phyloP scores from a whole-genome alignment of 495 filamentous ascomycete genomes.

The Aspergillus kassunensis region DNA sequence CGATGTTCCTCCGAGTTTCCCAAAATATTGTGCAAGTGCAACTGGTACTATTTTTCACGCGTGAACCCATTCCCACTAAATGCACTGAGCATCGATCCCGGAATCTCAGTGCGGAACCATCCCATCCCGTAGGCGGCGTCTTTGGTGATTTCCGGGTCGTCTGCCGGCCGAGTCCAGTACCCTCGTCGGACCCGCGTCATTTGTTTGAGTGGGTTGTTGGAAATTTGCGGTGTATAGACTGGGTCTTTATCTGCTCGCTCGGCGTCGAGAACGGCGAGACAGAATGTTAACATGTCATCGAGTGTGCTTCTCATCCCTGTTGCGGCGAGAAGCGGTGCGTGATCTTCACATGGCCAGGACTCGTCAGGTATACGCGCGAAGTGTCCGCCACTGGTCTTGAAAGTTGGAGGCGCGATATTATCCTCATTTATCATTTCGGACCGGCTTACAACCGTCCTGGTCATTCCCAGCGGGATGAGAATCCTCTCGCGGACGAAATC shows the following conservation, averaged over 20 bases:
- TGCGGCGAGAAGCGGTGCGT: constrained; percentile 12
- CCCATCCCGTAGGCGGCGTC: constrained; percentile 15
- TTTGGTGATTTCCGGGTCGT: constrained; percentile 14
- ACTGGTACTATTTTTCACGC: constrained; percentile 1
- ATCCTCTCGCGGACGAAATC: constrained; percentile 37
- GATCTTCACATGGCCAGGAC: constrained; percentile 14
- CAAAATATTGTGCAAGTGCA: constrained; percentile 12
- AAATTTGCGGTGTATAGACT: neutral
- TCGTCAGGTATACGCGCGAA: neutral
- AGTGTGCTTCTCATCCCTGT: constrained; percentile 17
- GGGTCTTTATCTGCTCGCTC: constrained; percentile 5
- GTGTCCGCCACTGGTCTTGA: constrained; percentile 4
- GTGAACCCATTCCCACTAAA: constrained; percentile 6
- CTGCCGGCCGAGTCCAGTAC: constrained; percentile 14
- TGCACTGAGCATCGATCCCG: constrained; percentile 12
- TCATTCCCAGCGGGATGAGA: constrained; percentile 38
- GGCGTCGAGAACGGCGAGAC: constrained; percentile 11
- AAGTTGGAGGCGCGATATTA: constrained; percentile 13
- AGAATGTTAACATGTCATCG: constrained; percentile 20
- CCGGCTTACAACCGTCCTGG: constrained; percentile 4
- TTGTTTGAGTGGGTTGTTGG: constrained; percentile 17
- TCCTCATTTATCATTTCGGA: neutral
- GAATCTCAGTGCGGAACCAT: constrained; percentile 15
- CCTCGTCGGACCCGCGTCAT: constrained; percentile 14
- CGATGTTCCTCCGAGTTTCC: constrained; percentile 14